Percentiles rank a stretch among this genome's conserved stretches.
These are phyloP conservation scores for Pelargonium nanum DNA, from an alignment of 345 rosid genomes.

Conservation along the genomic window DNA sequence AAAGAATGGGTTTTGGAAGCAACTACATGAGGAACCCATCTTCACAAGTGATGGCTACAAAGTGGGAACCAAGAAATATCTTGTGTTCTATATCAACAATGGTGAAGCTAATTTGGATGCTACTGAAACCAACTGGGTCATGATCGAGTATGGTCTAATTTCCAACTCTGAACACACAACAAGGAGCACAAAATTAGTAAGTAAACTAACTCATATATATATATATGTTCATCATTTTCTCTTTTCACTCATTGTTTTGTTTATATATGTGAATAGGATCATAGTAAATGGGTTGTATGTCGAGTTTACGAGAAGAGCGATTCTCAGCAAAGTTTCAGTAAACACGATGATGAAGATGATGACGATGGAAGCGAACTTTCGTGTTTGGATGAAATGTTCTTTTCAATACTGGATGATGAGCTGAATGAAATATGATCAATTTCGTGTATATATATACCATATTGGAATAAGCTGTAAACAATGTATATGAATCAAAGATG, in stretches of 20 bases:
- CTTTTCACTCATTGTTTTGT: background rate
- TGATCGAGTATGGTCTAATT: constrained; percentile 36
- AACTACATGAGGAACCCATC: constrained; percentile 22
- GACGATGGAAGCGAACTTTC: constrained; percentile 32
- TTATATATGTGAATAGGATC: constrained; percentile 8
- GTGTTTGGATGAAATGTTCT: constrained; percentile 34
- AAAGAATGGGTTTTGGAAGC: constrained; percentile 33
- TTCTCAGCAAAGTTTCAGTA: background rate
- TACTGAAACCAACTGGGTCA: constrained; percentile 30
- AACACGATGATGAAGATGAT: constrained; percentile 12
- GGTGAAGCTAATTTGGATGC: constrained; percentile 6
- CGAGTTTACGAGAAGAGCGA: constrained; percentile 22
- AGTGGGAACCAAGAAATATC: constrained; percentile 25
- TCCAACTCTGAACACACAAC: constrained; percentile 7
- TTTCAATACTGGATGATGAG: constrained; percentile 31
- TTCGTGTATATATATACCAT: too few relatives aligned
- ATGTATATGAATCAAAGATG: too few relatives aligned
- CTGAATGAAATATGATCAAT: constrained; percentile 22
- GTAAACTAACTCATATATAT: too few relatives aligned
- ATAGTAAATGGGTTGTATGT: constrained; percentile 23
- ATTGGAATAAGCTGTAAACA: too few relatives aligned
- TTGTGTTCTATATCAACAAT: constrained; percentile 19
- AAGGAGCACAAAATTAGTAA: constrained; percentile 12
- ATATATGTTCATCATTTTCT: too few relatives aligned
- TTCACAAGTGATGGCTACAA: constrained; percentile 8